Percentiles rank a stretch among this genome's conserved stretches.
Evolutionary conservation across 2,329 filamentous ascomycete genomes (phyloP).

Genomic region (Colletotrichum simmondsii): DNA sequence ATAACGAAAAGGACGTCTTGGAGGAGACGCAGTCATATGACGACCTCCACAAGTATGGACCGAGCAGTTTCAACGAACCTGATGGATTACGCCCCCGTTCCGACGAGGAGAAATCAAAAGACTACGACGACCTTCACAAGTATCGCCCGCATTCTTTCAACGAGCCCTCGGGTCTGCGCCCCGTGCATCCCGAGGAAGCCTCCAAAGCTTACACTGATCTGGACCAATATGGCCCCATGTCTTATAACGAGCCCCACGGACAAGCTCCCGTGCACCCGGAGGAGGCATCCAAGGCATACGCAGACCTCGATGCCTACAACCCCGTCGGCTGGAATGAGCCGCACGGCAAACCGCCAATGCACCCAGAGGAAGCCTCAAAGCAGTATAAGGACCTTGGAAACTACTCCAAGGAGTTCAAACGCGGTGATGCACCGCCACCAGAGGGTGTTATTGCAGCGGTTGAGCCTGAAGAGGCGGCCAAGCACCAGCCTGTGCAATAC

Average conservation of each 20-base stretch:
- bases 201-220: slow-evolving; percentile 53
- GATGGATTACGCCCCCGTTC: slow-evolving; percentile 44
- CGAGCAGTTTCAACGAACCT: slow-evolving; percentile 50
- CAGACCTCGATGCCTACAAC: slow-evolving; percentile 34
- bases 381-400: slow-evolving; percentile 48
- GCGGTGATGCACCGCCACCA: slow-evolving; percentile 35
- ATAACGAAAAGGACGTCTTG: slow-evolving; percentile 50
- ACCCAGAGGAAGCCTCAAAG: slow-evolving; percentile 49
- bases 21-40: slow-evolving; percentile 52
- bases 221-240: slow-evolving; percentile 46
- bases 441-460: slow-evolving; percentile 11
- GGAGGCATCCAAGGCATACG: slow-evolving; percentile 29
- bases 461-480: slow-evolving; percentile 24
- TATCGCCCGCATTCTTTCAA: slow-evolving; percentile 48
- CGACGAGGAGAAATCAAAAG: slow-evolving; percentile 51
- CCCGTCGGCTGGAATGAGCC: slow-evolving; percentile 39
- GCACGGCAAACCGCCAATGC: slow-evolving; percentile 31
- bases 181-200: slow-evolving; percentile 45
- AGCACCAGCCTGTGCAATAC: slow-evolving; percentile 25
- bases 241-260: slow-evolving; percentile 37
- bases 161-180: slow-evolving; percentile 46
- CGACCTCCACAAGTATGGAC: slow-evolving; percentile 49
- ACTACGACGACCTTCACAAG: slow-evolving; percentile 49
- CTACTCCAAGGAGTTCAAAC: slow-evolving; percentile 42
- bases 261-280: slow-evolving; percentile 25